A percentile compares a stretch with the other conserved stretches of the same genome.
phyloP scores from a whole-genome alignment of 208 protist species.

The Wallacemonas sp. region DNA sequence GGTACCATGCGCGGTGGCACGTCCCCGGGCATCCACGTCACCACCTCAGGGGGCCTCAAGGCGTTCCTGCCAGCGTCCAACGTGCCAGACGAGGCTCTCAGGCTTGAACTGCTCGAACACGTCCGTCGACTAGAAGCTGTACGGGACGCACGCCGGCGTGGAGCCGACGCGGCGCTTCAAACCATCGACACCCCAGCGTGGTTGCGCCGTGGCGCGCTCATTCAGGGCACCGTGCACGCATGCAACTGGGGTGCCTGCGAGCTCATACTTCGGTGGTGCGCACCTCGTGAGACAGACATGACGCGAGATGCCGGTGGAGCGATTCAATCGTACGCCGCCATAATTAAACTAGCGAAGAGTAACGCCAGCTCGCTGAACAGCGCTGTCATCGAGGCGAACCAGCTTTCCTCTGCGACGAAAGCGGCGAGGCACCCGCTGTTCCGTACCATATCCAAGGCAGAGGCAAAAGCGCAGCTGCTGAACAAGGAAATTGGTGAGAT shows the following conservation, averaged over 20 bases:
- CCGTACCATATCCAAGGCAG: conserved; percentile 51
- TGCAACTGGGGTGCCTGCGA: conserved; percentile 75
- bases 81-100: conserved; percentile 55
- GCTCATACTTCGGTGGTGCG: conserved; percentile 75
- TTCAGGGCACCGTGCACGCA: conserved; percentile 67
- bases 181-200: conserved; percentile 32
- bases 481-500: conserved; percentile 84
- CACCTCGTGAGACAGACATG: conserved; percentile 26
- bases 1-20: conserved; percentile 45
- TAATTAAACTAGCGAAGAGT: conserved; percentile 40
- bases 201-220: conserved; percentile 61
- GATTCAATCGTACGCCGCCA: conserved; percentile 36
- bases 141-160: conserved; percentile 21
- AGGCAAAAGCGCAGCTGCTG: conserved; percentile 52
- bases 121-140: conserved; percentile 30
- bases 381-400: conserved; percentile 44
- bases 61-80: conserved; percentile 63
- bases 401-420: conserved; percentile 72
- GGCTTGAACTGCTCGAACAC: conserved; percentile 56
- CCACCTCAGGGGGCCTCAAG: conserved; percentile 59
- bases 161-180: neutral
- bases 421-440: conserved; percentile 80
- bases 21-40: conserved; percentile 50
- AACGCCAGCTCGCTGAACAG: conserved; percentile 74
- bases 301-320: neutral